A percentile compares a stretch with the other conserved stretches of the same genome.
Conservation (phyloP, 441 rosid species). For the Corymbia citriodora region DNA sequence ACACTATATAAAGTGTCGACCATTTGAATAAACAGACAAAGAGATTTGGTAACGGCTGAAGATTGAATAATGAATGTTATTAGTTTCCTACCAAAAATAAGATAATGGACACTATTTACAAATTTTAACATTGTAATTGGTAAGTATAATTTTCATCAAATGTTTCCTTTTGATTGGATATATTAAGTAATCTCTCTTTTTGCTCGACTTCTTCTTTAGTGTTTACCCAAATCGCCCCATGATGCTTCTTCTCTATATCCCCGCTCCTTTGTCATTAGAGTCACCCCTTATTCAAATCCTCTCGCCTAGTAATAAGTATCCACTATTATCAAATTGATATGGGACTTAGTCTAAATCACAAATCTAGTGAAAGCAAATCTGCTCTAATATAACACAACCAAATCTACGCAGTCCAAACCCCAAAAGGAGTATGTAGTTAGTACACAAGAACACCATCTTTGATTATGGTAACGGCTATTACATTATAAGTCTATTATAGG, state of each 20-base stretch:
- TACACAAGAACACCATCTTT: background rate
- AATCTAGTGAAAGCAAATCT: background rate
- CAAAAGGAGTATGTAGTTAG: background rate
- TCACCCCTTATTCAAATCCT: too few species aligned
- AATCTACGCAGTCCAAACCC: background rate
- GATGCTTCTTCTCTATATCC: background rate
- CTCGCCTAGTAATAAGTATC: too few species aligned
- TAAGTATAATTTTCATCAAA: background rate
- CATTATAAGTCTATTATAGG: background rate
- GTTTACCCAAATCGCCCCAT: background rate
- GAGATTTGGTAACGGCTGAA: background rate
- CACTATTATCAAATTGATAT: too few species aligned
- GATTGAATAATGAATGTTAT: background rate
- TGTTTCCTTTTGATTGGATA: background rate
- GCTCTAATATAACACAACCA: background rate
- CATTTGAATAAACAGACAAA: background rate
- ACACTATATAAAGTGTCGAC: background rate
- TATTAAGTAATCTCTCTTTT: background rate
- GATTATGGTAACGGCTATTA: background rate
- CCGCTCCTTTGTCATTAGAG: too few species aligned
- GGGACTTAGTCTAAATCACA: background rate
- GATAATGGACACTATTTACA: background rate
- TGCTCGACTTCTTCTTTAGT: background rate
- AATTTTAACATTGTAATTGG: background rate
- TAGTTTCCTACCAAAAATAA: background rate